Evolutionary conservation across 2,329 filamentous ascomycete genomes (phyloP), one percentile per base, ranked within the genome.

Genomic region (Emmonsiellopsis sp.): DNA sequence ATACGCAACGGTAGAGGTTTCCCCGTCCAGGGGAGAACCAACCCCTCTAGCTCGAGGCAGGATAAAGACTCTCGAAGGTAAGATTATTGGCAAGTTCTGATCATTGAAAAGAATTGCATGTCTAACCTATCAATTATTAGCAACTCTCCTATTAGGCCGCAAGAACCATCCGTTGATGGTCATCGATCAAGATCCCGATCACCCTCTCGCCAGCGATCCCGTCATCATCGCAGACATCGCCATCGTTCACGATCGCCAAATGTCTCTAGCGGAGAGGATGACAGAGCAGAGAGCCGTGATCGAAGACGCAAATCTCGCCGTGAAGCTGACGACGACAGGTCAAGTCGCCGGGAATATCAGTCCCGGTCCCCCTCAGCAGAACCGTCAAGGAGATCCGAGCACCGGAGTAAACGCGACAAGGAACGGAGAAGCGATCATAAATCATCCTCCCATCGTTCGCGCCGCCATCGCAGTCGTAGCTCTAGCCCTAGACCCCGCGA

Each of bases 291-390:
- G n/a, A 60, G 58, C 32, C 62, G 60, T 5, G 62, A 65, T 32
- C 58, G 58, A 36, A 58, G 61, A 48, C 61, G 56, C 51, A 74
- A 53, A 61, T 71, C 59, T 10, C 64, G 61, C 49, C 62, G 60
- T 32, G 67, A 68, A 6, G 71, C 71, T 13, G 75, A 78, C 47
- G 49, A 62, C 65, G 49, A 70, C 63, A 57, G 62, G 65, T 70
- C 43, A 67, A 71, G 56, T 57, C 59, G 56, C 68, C 68, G 58
- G 70, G 75, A 47, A 73, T 17, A 74, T 58, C 63, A 75, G 49
- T 83, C 84, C 0, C 77, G 85, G 54, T 88, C 86, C n/a, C 76
- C 77, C 5, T 88, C 87, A 2, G 80, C 79, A 1, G 80, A 82
- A 10, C 76, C 78, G 8, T 76, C 77, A 5, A 74, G 76, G 39